Evolutionary conservation across 805 yeast genomes (phyloP).

Genomic region (Candida anglica): DNA sequence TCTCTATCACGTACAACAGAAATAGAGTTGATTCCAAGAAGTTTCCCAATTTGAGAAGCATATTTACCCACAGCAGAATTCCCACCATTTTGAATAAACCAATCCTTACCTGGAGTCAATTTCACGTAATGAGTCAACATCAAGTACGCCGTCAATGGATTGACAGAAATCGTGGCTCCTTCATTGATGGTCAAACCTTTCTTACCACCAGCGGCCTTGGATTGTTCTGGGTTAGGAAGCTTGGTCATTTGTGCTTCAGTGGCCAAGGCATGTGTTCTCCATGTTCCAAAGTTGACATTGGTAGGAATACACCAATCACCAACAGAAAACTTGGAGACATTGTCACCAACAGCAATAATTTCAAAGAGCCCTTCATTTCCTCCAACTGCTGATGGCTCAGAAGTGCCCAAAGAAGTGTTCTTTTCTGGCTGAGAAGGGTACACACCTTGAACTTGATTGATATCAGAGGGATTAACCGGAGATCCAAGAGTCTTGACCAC

Average conservation of each 20-base stretch:
- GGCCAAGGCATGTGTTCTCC: constrained; percentile 78
- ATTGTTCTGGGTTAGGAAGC: constrained; percentile 50
- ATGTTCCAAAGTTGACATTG: constrained; percentile 80
- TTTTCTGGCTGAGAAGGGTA: constrained; percentile 47
- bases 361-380: constrained; percentile 95
- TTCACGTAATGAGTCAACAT: constrained; percentile 71
- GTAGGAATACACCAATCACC: constrained; percentile 92
- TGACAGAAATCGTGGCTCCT: constrained; percentile 89
- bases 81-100: constrained; percentile 96
- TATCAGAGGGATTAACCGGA: constrained; percentile 42
- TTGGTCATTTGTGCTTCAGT: constrained; percentile 49
- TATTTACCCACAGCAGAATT: constrained; percentile 92
- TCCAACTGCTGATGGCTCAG: constrained; percentile 71
- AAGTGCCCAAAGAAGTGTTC: constrained; percentile 50
- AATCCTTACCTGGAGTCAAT: constrained; percentile 62
- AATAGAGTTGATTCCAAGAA: constrained; percentile 76
- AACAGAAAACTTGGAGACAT: constrained; percentile 41
- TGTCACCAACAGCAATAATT: constrained; percentile 66
- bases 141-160: constrained; percentile 89
- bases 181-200: constrained; percentile 39
- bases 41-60: constrained; percentile 82
- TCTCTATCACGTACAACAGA: constrained; percentile 86
- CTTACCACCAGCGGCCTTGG: constrained; percentile 33
- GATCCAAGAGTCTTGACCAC: constrained; percentile 36
- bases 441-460: constrained; percentile 45